Conservation (phyloP, 2,329 filamentous ascomycete species). For the Aspergillus pseudoterreus region DNA sequence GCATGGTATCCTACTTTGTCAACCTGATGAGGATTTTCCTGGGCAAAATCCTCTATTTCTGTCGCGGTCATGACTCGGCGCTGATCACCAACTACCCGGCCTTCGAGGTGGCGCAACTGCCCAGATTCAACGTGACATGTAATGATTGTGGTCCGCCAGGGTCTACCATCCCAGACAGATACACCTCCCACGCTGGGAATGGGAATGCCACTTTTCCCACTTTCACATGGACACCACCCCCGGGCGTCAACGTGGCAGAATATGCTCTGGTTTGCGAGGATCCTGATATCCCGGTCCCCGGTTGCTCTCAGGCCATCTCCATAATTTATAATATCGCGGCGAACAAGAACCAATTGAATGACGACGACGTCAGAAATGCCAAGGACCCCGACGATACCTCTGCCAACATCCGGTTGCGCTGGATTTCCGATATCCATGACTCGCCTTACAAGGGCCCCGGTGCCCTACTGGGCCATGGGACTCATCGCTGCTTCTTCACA, state of each 20-base stretch:
- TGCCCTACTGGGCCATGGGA: constrained; percentile 28
- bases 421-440: constrained; percentile 22
- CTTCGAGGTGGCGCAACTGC: too few species aligned
- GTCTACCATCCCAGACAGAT: too few species aligned
- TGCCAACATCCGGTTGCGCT: constrained; percentile 16
- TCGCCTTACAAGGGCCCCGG: constrained; percentile 24
- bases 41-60: too few species aligned
- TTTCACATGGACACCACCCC: neutral
- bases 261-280: neutral
- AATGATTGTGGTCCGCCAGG: too few species aligned
- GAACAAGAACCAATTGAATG: constrained; percentile 9
- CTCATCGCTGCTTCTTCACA: constrained; percentile 31
- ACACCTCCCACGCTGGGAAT: too few species aligned
- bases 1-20: too few species aligned
- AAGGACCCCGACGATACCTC: neutral
- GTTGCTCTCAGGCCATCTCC: constrained; percentile 16
- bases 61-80: too few species aligned
- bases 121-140: too few species aligned
- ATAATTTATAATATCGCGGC: constrained; percentile 30
- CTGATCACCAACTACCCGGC: too few species aligned
- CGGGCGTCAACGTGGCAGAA: neutral
- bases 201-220: too few species aligned
- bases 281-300: neutral
- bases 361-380: constrained; percentile 15
- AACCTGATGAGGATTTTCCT: too few species aligned